phyloP scores from a whole-genome alignment of 169 alveolate species.

The Amoebophrya sp. region DNA sequence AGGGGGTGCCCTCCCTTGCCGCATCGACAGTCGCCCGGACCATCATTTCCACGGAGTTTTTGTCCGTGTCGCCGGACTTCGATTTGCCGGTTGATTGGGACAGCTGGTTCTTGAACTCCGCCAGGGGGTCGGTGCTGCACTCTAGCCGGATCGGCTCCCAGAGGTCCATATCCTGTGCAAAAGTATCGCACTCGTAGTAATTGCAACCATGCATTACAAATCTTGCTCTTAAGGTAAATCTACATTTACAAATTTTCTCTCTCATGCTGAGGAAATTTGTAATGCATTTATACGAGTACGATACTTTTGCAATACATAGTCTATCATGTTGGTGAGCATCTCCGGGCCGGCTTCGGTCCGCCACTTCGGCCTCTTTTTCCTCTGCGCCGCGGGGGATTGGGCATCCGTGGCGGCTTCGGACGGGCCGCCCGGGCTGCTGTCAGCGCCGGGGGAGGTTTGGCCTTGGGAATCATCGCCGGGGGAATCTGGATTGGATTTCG shows the following conservation, averaged over 20 bases:
- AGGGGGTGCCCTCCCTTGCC: slow-evolving; percentile 1
- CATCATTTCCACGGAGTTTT: not conserved
- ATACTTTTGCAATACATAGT: too few species aligned
- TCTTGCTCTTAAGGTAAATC: too few species aligned
- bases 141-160: slow-evolving; percentile 18
- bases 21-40: slow-evolving; percentile 6
- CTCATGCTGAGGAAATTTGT: too few species aligned
- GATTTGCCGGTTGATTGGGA: too few species aligned
- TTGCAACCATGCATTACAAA: too few species aligned
- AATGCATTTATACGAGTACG: too few species aligned
- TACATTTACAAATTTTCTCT: too few species aligned
- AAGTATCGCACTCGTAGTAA: too few species aligned
- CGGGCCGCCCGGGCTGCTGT: not conserved
- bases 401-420: not conserved
- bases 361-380: not conserved
- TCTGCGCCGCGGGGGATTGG: not conserved
- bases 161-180: too few species aligned
- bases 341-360: not conserved
- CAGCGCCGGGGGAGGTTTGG: not conserved
- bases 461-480: not conserved
- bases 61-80: too few species aligned
- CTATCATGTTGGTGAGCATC: not conserved
- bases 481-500: not conserved
- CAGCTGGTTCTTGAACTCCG: not conserved
- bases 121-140: not conserved